Evolutionary conservation across 2,329 filamentous ascomycete genomes (phyloP).

Genomic region (Cladosporium sp.): DNA sequence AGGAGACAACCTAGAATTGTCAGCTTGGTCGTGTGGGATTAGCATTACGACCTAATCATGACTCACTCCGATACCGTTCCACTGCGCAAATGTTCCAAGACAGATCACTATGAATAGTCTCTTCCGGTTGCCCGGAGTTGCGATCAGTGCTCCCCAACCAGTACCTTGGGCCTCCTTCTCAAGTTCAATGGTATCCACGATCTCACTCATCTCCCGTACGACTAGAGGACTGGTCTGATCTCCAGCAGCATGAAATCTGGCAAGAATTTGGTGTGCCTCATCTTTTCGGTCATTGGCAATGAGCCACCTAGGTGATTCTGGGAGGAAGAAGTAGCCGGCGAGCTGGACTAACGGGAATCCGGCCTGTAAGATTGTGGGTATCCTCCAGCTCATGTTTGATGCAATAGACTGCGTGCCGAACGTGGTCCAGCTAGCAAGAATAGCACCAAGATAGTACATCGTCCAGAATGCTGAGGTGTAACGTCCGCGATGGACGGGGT

Average conservation of each 20-base stretch:
- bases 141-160: conserved; percentile 44
- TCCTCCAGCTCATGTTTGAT: conserved; percentile 42
- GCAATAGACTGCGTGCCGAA: conserved; percentile 45
- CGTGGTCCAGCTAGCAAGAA: conserved; percentile 9
- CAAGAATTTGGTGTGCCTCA: conserved; percentile 56
- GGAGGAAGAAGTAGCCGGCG: conserved; percentile 44
- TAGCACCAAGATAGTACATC: conserved; percentile 37
- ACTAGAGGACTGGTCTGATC: conserved; percentile 45
- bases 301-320: conserved; percentile 54
- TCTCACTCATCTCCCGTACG: conserved; percentile 57
- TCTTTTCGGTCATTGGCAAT: conserved; percentile 39
- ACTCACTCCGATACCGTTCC: conserved; percentile 18
- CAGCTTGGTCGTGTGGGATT: too few species aligned
- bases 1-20: background rate
- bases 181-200: conserved; percentile 49
- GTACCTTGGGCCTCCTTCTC: conserved; percentile 4
- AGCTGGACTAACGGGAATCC: conserved; percentile 51
- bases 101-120: conserved; percentile 43
- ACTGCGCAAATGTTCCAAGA: conserved; percentile 26
- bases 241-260: conserved; percentile 40
- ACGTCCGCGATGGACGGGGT: conserved; percentile 37
- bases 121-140: conserved; percentile 49
- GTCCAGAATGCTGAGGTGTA: conserved; percentile 49
- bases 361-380: conserved; percentile 45
- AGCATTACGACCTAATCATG: too few species aligned